Evolutionary conservation across 2,329 filamentous ascomycete genomes (phyloP).

Genomic region (Triangularia setosa): DNA sequence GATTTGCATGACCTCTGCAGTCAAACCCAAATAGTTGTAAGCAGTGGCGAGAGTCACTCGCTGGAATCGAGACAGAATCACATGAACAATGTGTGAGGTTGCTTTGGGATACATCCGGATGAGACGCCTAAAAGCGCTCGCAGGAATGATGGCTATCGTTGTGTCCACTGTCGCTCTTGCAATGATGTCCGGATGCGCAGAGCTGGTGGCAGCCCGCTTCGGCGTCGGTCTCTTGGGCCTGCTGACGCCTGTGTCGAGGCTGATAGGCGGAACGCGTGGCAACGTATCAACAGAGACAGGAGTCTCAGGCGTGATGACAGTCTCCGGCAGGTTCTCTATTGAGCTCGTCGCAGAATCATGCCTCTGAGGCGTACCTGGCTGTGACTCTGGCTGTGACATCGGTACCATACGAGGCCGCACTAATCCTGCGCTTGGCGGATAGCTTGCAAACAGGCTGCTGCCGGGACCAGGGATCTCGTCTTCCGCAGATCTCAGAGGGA

Average conservation of each 20-base stretch:
- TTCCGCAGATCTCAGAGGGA: slow-evolving; percentile 71
- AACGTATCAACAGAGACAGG: slow-evolving; percentile 37
- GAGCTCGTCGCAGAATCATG: slow-evolving; percentile 27
- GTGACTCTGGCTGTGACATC: slow-evolving; percentile 36
- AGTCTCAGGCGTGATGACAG: slow-evolving; percentile 29
- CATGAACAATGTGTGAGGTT: slow-evolving; percentile 94
- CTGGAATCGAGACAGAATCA: slow-evolving; percentile 91
- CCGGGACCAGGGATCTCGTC: slow-evolving; percentile 46
- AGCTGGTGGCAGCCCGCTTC: slow-evolving; percentile 56
- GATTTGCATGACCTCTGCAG: slow-evolving; percentile 84
- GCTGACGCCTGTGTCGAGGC: slow-evolving; percentile 52
- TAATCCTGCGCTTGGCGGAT: slow-evolving; percentile 30
- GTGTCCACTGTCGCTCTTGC: slow-evolving; percentile 95
- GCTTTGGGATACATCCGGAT: slow-evolving; percentile 95
- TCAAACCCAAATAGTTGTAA: slow-evolving; percentile 89
- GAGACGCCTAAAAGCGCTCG: slow-evolving; percentile 86
- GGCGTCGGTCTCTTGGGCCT: slow-evolving; percentile 38
- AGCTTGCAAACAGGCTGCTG: slow-evolving; percentile 30
- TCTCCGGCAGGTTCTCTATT: slow-evolving; percentile 27
- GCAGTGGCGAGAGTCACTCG: slow-evolving; percentile 92
- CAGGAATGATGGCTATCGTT: slow-evolving; percentile 96
- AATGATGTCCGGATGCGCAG: slow-evolving; percentile 93
- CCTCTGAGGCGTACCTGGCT: slow-evolving; percentile 39
- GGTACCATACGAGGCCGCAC: slow-evolving; percentile 31
- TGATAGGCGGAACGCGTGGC: slow-evolving; percentile 69